Evolutionary conservation across 78 protist species (phyloP).

Genomic region (Dictyostelium brefeldianum): DNA sequence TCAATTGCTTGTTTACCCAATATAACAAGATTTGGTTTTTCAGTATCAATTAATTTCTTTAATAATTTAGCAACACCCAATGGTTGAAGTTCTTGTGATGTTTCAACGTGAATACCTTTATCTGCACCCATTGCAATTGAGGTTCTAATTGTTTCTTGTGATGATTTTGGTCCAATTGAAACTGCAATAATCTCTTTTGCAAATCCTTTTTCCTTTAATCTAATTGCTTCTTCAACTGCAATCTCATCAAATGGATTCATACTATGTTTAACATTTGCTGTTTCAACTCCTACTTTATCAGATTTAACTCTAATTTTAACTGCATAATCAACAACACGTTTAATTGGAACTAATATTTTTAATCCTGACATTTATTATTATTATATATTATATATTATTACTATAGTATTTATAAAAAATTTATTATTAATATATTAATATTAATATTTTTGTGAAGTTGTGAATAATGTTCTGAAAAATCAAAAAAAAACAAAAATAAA

Average conservation of each 20-base stretch:
- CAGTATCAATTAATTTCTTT: conserved; percentile 81
- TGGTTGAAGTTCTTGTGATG: conserved; percentile 89
- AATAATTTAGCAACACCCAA: conserved; percentile 95
- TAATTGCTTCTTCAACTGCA: conserved; percentile 95
- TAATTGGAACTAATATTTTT: conserved; percentile 83
- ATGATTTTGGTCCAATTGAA: conserved; percentile 89
- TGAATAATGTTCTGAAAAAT: too few species aligned
- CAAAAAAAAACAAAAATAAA: too few species aligned
- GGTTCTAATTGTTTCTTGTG: conserved; percentile 53
- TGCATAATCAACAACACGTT: conserved; percentile 97
- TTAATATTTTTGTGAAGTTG: too few species aligned
- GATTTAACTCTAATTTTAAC: conserved; percentile 95
- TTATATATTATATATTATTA: too few species aligned
- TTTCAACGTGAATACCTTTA: conserved; percentile 92
- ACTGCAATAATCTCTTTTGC: conserved; percentile 96
- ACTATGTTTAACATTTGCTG: conserved; percentile 93
- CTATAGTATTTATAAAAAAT: too few species aligned
- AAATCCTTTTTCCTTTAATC: conserved; percentile 90
- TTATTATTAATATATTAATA: too few species aligned
- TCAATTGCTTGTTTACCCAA: conserved; percentile 98
- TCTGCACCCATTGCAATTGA: conserved; percentile 98
- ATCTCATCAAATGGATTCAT: conserved; percentile 99
- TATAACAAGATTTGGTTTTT: conserved; percentile 63
- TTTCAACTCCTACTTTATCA: conserved; percentile 94
- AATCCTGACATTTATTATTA: background rate